phyloP scores from a whole-genome alignment of 2,329 filamentous ascomycete species.

The Ascochyta viciae-villosae region DNA sequence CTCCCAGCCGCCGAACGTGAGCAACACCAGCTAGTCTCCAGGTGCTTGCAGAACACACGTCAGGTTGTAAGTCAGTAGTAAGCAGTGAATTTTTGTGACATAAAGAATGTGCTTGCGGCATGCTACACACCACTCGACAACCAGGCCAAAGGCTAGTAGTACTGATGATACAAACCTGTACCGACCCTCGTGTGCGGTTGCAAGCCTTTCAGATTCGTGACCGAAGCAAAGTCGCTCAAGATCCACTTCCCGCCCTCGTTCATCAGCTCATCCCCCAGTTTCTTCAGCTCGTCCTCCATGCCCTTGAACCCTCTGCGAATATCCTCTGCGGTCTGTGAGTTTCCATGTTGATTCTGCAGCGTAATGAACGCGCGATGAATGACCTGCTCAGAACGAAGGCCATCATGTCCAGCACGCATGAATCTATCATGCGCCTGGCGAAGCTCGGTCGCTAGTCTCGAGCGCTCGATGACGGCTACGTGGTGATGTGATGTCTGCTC shows the following conservation, averaged over 20 bases:
- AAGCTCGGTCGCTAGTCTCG: slow-evolving; percentile 4
- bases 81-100: too few species aligned
- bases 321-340: not conserved
- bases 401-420: not conserved
- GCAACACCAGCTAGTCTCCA: too few species aligned
- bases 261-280: slow-evolving; percentile 1
- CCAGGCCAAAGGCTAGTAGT: not conserved
- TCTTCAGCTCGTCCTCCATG: slow-evolving; percentile 6
- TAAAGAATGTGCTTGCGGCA: too few species aligned
- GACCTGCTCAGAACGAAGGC: slow-evolving; percentile 8
- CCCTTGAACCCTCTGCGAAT: slow-evolving; percentile 1
- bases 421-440: slow-evolving; percentile 2
- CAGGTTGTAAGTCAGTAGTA: too few species aligned
- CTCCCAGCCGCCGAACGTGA: too few species aligned
- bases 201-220: not conserved
- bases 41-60: too few species aligned
- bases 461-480: slow-evolving; percentile 4
- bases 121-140: not conserved
- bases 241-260: slow-evolving; percentile 1
- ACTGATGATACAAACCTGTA: not conserved
- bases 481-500: not conserved
- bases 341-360: not conserved
- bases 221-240: not conserved
- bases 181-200: not conserved
- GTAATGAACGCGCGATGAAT: not conserved